Base-by-base conservation (phyloP, 352 stramenopile genomes). In the Phytophthora meadii region DNA sequence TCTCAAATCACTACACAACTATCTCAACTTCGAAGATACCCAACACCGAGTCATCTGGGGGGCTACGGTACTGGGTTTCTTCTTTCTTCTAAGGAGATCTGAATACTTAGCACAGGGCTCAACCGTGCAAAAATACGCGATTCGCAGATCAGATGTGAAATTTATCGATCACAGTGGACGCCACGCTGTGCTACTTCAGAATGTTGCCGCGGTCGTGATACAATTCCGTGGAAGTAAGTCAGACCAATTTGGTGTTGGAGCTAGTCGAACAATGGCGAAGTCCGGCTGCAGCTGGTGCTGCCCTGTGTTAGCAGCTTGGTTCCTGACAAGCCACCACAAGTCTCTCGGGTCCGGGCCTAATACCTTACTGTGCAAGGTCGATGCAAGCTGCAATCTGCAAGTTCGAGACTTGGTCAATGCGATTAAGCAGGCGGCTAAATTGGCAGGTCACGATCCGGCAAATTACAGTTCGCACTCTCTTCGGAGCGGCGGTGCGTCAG, bases 41-140 rank as follows among this genome's bases (percentile, higher is more conserved):
- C 61, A 69, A 27, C 49, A 73, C 61, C 64, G 64, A 51, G 64
- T 74, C 57, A 37, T 71, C 11, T 75, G 58, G 61, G 68, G 60
- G 72, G 54, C 54, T 74, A 46, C 61, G 54, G 49, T 74, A 25
- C 39, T 74, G 66, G 59, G 42, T 24, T 66, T 70, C 42, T 66
- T 61, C 49, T 70, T 62, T 66, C 41, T 68, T 40, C 50, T 67
- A 2, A 10, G 60, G 34, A 10, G 66, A 14, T 58, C 49, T 19
- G 19, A 19, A 19, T 19, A 19, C 19, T 19, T 19, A 19, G 19
- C 19, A 2, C 28, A 44, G 4, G 50, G 50, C 15, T 36, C 34
- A 11, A 56, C 47, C 4, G 50, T 56, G 3, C 10, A 47, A 25
- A 2, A 19, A 1, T 47, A 56, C 36, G 50, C 50, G 1, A 56